A percentile compares a stretch with the other conserved stretches of the same genome.
Conservation (phyloP, 352 stramenopile genomes). For the Phytophthora macrochlamydospora region DNA sequence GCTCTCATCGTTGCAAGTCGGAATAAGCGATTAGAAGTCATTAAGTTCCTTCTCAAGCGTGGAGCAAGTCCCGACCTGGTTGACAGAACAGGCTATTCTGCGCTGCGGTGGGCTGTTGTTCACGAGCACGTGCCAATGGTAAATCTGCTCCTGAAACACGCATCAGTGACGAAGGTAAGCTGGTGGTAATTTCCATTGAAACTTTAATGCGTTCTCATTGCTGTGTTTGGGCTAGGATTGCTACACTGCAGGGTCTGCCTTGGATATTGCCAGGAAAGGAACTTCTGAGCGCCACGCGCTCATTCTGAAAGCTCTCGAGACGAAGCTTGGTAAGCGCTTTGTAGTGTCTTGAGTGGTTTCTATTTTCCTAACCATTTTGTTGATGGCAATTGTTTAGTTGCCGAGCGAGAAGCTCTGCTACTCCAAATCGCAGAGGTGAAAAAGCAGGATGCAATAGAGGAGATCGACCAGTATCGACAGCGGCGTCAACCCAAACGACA, state of each 20-base stretch:
- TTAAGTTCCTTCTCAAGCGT: conserved; percentile 50
- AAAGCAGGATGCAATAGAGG: conserved; percentile 39
- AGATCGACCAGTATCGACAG: conserved; percentile 33
- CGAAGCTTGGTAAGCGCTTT: conserved; percentile 36
- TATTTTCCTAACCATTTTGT: not conserved
- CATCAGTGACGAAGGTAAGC: conserved; percentile 45
- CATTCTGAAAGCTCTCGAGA: conserved; percentile 49
- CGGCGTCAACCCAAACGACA: conserved; percentile 13
- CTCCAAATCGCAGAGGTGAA: conserved; percentile 36
- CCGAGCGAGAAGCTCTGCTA: conserved; percentile 41
- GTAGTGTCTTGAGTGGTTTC: no score
- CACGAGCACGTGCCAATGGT: conserved; percentile 44
- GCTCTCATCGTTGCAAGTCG: conserved; percentile 56
- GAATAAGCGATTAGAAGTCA: conserved; percentile 41
- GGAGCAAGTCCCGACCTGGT: conserved; percentile 43
- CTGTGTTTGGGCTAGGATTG: conserved; percentile 27
- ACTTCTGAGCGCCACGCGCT: conserved; percentile 39
- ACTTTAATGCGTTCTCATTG: not conserved
- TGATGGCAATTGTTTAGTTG: conserved; percentile 22
- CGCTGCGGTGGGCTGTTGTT: conserved; percentile 53
- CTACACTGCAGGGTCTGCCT: conserved; percentile 49
- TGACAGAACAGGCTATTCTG: conserved; percentile 52
- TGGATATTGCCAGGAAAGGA: conserved; percentile 44
- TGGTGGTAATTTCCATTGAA: not conserved
- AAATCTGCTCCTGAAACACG: conserved; percentile 38